Evolutionary conservation across 345 rosid species (phyloP), one percentile per base, ranked within the genome.

Genomic region (Trapa incisa): DNA sequence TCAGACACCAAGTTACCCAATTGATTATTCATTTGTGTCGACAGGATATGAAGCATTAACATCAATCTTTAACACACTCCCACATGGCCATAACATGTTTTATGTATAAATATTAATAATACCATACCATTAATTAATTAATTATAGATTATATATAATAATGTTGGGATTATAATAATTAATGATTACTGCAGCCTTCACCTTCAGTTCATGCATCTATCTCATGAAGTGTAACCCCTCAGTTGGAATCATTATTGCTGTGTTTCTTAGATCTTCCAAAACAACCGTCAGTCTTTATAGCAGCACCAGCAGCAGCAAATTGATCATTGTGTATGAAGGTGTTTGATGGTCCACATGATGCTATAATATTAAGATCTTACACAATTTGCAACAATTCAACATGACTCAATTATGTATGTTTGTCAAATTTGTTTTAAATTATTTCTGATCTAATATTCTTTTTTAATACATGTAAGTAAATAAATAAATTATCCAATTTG

Each of bases 41-140:
- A 56, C 29, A 56, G 9, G 61, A 29, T 56, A 36, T 36, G 29
- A 56, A 22, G 61, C 29, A 56, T 56, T 56, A 56, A 56, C 61
- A 56, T 56, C 29, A 22, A 22, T 22, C 61, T 56, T 56, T 56
- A 29, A 22, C 61, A 36, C 61, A 56, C 32, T 56, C 29, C 36
- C 61, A 56, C 61, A 56, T 56, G 61, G 35, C 37, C 11, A 36
- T 56, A 56, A 56, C 61, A 56, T 56, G 61, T 39, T 39, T 39
- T 39, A 39, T 39, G 6, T 39, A 56, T 56, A 56, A 56, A 22
- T 22, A 22, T 22, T 22, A 22, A 22, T 22, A 22, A 22, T 22
- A 22, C 29, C 22, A 56, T 56, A 36, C 61, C 32, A 56, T 56
- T 56, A 56, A 56, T 56, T 56, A 56, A 56, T 22, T 22, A 22